Evolutionary conservation across 495 filamentous ascomycete genomes (phyloP).

Genomic region (Neurospora sp.): DNA sequence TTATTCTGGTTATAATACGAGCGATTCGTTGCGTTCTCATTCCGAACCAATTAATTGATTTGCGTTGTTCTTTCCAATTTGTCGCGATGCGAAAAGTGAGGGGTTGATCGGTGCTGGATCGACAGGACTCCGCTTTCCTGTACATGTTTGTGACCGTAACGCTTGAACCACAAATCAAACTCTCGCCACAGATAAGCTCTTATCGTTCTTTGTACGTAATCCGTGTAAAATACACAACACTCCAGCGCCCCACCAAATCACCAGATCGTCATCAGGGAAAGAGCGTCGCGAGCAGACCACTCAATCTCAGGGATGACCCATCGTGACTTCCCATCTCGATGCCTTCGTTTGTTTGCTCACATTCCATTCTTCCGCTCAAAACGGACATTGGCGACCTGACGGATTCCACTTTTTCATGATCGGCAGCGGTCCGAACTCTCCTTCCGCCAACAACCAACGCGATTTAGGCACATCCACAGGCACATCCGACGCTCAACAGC

Average conservation of each 20-base stretch:
- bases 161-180: not conserved
- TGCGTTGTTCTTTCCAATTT: not conserved
- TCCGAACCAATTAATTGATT: not conserved
- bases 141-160: not conserved
- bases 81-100: not conserved
- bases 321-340: not conserved
- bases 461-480: not conserved
- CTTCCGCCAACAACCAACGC: not conserved
- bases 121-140: not conserved
- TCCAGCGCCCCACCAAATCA: not conserved
- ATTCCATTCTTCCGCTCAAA: not conserved
- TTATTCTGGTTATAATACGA: not conserved
- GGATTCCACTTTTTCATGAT: not conserved
- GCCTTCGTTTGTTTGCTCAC: not conserved
- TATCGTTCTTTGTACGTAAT: not conserved
- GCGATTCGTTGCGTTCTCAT: not conserved
- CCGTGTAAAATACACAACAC: no score
- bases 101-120: not conserved
- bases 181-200: not conserved
- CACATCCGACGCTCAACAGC: not conserved
- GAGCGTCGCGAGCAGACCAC: not conserved
- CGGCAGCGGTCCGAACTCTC: not conserved
- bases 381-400: not conserved
- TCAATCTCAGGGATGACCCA: not conserved
- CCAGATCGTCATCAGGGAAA: not conserved